Percentiles rank a stretch among this genome's conserved stretches.
Evolutionary conservation across 306 rosid species (phyloP).

Genomic region (Psophocarpus tetragonolobus): DNA sequence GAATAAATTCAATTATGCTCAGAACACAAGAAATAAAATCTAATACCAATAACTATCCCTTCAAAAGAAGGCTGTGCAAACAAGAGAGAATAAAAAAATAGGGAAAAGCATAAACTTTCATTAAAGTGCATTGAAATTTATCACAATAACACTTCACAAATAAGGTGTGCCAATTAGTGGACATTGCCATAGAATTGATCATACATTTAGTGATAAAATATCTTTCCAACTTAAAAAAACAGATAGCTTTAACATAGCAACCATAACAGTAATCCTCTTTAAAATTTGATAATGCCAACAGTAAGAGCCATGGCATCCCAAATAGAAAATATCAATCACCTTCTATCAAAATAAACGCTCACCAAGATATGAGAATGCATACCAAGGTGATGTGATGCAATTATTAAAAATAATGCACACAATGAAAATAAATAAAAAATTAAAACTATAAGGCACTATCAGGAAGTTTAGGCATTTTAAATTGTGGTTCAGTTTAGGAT

Average conservation of each 20-base stretch:
- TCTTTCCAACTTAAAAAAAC: not conserved
- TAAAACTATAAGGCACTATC: too few relatives aligned
- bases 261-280: not conserved
- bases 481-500: not conserved
- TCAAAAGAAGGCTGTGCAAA: not conserved
- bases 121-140: not conserved
- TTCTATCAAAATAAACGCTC: not conserved
- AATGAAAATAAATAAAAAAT: too few relatives aligned
- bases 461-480: not conserved
- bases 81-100: constrained; percentile 18
- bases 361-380: not conserved
- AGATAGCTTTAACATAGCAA: not conserved
- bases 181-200: not conserved
- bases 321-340: not conserved
- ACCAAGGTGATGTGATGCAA: not conserved
- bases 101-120: not conserved
- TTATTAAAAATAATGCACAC: not conserved
- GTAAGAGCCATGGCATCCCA: not conserved
- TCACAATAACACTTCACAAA: not conserved
- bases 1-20: constrained; percentile 1
- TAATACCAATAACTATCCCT: not conserved
- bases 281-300: not conserved
- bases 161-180: not conserved
- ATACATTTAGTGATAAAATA: not conserved
- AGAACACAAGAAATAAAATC: not conserved